Conservation (phyloP, 75 land plant genomes). For the Cryptomeria japonica region DNA sequence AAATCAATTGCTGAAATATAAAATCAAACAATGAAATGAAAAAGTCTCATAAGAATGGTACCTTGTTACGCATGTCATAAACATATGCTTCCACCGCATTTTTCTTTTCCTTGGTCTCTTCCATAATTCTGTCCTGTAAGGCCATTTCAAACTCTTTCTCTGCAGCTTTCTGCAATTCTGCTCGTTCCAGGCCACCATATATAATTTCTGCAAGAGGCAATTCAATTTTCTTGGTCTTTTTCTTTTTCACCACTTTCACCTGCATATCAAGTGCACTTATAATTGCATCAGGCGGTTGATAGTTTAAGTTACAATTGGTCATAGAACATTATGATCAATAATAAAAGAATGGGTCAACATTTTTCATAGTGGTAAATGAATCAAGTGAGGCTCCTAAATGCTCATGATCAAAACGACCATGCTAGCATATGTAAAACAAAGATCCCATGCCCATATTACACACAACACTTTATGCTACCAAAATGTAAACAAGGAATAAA, state of each 20-base stretch:
- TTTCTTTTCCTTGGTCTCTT: conserved; percentile 95
- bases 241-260: conserved; percentile 54
- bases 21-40: neutral
- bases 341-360: neutral
- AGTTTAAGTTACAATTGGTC: neutral
- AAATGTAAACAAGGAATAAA: neutral
- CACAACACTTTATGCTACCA: neutral
- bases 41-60: neutral
- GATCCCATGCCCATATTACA: neutral
- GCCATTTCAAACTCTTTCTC: conserved; percentile 94
- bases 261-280: neutral
- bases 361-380: neutral
- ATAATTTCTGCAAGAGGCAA: conserved; percentile 65
- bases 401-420: neutral
- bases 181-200: conserved; percentile 48
- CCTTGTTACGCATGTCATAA: conserved; percentile 96
- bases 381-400: neutral
- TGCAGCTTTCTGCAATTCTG: conserved; percentile 72
- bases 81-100: conserved; percentile 98
- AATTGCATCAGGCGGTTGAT: neutral
- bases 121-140: conserved; percentile 88
- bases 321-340: neutral
- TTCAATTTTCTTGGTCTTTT: conserved; percentile 75
- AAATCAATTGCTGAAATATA: neutral
- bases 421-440: neutral